Base-by-base conservation (phyloP, 768 basidiomycete genomes). In the Leccinum rimulosum region DNA sequence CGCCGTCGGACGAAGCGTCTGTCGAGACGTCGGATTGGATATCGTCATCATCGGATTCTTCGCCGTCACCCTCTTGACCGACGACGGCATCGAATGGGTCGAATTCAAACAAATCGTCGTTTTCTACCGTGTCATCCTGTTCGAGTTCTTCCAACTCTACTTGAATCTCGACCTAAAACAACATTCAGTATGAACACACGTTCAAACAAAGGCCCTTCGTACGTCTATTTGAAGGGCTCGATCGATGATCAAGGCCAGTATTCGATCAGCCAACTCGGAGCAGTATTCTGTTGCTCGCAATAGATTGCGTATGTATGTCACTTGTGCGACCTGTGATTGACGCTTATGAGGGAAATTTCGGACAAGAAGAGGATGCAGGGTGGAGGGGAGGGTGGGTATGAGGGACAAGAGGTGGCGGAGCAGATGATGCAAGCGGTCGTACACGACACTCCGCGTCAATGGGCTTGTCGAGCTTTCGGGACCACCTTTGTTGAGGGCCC, bases 181-280 rank as follows among this genome's bases (percentile, higher is more conserved):
- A 28, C 9, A 45, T 5, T 56, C n/a, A 62, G 59, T 19, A 43
- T 19, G 15, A 54, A 12, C 4, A 54, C 28, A 19, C 54, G 15
- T 33, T 49, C 2, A 54, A 6, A 19, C 1, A 10, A 27, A 61
- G 11, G 52, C 4, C 2, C 27, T 11, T 80, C 92, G 57, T 67
- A 95, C 96, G 73, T 99, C 97, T 58, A 99, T 95, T 73, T 95
- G 88, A 33, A 98, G 87, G 30, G 94, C 90, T n/a, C 94, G 86
- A 72, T 97, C 95, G 25, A 99, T 82, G 35, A 98, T 91, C 0
- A 88, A 87, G 3, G 87, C 88, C 35, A 98, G 76, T 45, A 98
- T 86, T 64, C 86, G 87, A 62, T 95, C 94, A 2, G 84, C 77
- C 22, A 98, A 77, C 69, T 93, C 95, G 0, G 92, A 86, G 68